Base-by-base conservation (phyloP, 164 flowering plant genomes). In the Dillenia suffruticosa region DNA sequence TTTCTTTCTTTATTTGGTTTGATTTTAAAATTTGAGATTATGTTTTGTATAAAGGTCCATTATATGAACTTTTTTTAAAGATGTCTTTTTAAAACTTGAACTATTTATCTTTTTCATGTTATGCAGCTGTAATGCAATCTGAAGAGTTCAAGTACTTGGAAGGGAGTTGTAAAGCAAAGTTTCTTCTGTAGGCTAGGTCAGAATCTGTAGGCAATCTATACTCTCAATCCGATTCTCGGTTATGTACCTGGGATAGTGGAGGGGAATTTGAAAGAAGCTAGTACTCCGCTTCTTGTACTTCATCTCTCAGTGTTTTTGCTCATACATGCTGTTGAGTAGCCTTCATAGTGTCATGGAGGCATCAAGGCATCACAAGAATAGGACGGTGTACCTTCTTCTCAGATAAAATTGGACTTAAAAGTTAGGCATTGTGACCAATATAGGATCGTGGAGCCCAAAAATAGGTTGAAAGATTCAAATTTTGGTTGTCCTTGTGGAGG, bases 71-170 rank as follows among this genome's bases (percentile, higher is more conserved):
- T 24, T 9, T 53, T 19, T 19, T 19, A 19, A 9, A n/a, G 51
- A 9, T 46, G 40, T 16, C 44, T 11, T 54, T 57, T 40, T 3
- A 12, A 46, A 43, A n/a, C 57, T 46, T 16, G 11, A 13, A 24
- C 48, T 9, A 16, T 46, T 12, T 13, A 45, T 63, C 32, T 15
- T 26, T 19, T 14, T 51, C 14, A 15, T 49, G 15, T 19, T 5
- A 8, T 64, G 56, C 80, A 90, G 97, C 56, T 63, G 83, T 90
- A 49, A 86, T 90, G 95, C 86, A 83, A 69, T 79, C 94, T 0
- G 97, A 88, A 64, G 97, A 90, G 26, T 90, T 78, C 68, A 73
- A 53, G 56, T 74, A 88, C 66, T 74, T 90, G 76, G 85, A 86
- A 72, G 85, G 84, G 78, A 77, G 82, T 56, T 83, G 85, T 58